A percentile compares a stretch with the other conserved stretches of the same genome.
phyloP scores from a whole-genome alignment of 2,329 filamentous ascomycete species.

The Ascochyta pisi region DNA sequence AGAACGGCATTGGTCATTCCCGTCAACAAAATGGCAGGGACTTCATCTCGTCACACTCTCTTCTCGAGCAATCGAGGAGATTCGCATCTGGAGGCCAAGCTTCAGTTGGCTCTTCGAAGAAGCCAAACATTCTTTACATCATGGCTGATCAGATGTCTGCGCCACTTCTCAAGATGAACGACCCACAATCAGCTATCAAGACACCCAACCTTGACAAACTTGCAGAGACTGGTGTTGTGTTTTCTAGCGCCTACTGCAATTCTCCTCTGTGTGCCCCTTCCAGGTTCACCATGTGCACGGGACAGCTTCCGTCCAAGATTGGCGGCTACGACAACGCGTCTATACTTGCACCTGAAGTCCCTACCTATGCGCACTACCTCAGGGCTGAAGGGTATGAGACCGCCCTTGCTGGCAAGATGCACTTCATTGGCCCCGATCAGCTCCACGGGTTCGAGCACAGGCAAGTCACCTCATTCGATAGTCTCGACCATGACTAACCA shows the following conservation, averaged over 20 bases:
- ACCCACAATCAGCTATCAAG: slow-evolving; percentile 85
- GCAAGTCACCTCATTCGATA: slow-evolving; percentile 16
- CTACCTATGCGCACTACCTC: slow-evolving; percentile 92
- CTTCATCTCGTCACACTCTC: slow-evolving; percentile 38
- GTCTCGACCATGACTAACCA: slow-evolving; percentile 2
- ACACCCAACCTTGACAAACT: slow-evolving; percentile 88
- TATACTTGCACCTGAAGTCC: slow-evolving; percentile 81
- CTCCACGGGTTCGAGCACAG: slow-evolving; percentile 88
- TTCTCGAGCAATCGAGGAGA: slow-evolving; percentile 32
- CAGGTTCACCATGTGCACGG: slow-evolving; percentile 92
- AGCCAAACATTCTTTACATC: slow-evolving; percentile 86
- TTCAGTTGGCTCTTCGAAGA: slow-evolving; percentile 35
- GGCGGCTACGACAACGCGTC: slow-evolving; percentile 91
- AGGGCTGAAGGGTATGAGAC: slow-evolving; percentile 87
- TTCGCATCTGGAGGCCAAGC: slow-evolving; percentile 28
- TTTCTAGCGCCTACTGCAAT: slow-evolving; percentile 93
- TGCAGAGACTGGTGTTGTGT: slow-evolving; percentile 82
- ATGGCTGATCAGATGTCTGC: slow-evolving; percentile 97
- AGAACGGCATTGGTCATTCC: slow-evolving; percentile 18
- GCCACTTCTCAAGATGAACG: slow-evolving; percentile 90
- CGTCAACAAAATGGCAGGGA: slow-evolving; percentile 25
- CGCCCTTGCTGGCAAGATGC: slow-evolving; percentile 93
- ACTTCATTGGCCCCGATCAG: slow-evolving; percentile 89
- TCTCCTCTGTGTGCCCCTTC: slow-evolving; percentile 91
- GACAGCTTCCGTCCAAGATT: slow-evolving; percentile 89